Evolutionary conservation across 1,284 basidiomycete genomes (phyloP), one percentile per base, ranked within the genome.

Genomic region (Thelephora terrestris): DNA sequence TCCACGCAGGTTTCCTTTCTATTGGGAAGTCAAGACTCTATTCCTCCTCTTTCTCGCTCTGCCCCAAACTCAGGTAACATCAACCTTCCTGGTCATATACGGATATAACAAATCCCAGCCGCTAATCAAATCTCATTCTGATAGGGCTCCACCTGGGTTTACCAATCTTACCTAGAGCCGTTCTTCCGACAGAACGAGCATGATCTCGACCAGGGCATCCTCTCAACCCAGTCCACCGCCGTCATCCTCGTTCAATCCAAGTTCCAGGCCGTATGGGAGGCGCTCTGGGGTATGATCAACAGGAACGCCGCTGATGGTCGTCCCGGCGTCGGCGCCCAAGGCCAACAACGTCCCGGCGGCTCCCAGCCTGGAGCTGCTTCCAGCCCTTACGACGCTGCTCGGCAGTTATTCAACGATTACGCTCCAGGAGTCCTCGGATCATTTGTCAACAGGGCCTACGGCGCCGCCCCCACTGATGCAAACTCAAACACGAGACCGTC

Each of bases 101-200:
- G 25, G 25, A 27, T 27, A 27, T 27, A 9, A 27, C 9, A 27
- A 14, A 32, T 32, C 3, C 42, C 16, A 7, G 24, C 4, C 38
- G n/a, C 43, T 43, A 18, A 43, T 23, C 49, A 16, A 36, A 46
- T 27, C 38, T 32, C 40, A 35, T 50, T 34, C 12, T 38, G 20
- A 7, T 54, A 89, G 85, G 86, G 85, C 48, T 83, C 85, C 6
- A 77, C 77, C 1, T 86, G 79, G 65, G 66, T 91, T 49, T 91
- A 85, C 66, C 67, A 71, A 48, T 67, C 69, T 5, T 79, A 80
- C 60, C 62, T 90, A 14, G 74, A 78, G 40, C 87, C 87, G 0
- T 80, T 81, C 64, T 76, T 85, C 59, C 56, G 63, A 46, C 70
- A 71, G 52, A 79, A 90, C 58, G 85, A 90, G 61, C 65, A 64